Evolutionary conservation across 108 stramenopile species (phyloP).

Genomic region (Mayamaea pseudoterrestris): DNA sequence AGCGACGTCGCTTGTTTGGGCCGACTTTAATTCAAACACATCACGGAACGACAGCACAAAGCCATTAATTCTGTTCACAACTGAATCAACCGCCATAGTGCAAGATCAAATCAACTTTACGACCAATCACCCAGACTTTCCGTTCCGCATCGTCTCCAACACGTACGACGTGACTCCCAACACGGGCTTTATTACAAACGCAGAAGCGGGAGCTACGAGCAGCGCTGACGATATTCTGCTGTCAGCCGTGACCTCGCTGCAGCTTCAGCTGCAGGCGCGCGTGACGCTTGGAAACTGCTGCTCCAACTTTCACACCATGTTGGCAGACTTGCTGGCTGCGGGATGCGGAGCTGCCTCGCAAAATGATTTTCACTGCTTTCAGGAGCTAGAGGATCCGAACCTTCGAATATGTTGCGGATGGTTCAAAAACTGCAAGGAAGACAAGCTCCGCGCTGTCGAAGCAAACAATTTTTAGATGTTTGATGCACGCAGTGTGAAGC

Average conservation of each 20-base stretch:
- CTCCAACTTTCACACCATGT: slow-evolving; percentile 14
- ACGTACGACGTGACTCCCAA: slow-evolving; percentile 9
- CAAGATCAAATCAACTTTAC: slow-evolving; percentile 4
- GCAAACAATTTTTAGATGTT: no score
- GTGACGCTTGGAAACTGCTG: slow-evolving; percentile 18
- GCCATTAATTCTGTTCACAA: slow-evolving; percentile 22
- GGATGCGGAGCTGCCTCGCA: slow-evolving; percentile 13
- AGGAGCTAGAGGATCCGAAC: slow-evolving; percentile 11
- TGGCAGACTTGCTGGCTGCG: slow-evolving; percentile 13
- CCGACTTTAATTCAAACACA: slow-evolving; percentile 1
- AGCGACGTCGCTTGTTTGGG: slow-evolving; percentile 13
- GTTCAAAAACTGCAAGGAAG: slow-evolving; percentile 2
- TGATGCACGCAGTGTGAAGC: no score
- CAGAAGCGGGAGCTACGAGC: neutral
- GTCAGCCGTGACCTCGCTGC: slow-evolving; percentile 13
- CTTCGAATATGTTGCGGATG: slow-evolving; percentile 14
- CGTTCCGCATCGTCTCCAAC: slow-evolving; percentile 3
- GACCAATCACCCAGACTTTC: neutral
- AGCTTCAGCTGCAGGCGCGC: slow-evolving; percentile 12
- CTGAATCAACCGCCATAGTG: slow-evolving; percentile 19
- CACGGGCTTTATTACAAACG: slow-evolving; percentile 5
- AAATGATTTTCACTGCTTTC: slow-evolving; percentile 9
- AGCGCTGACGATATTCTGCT: slow-evolving; percentile 12
- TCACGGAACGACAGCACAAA: neutral
- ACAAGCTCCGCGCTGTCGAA: neutral